Conservation (phyloP, 495 filamentous ascomycete species). For the Podospora appendiculata region DNA sequence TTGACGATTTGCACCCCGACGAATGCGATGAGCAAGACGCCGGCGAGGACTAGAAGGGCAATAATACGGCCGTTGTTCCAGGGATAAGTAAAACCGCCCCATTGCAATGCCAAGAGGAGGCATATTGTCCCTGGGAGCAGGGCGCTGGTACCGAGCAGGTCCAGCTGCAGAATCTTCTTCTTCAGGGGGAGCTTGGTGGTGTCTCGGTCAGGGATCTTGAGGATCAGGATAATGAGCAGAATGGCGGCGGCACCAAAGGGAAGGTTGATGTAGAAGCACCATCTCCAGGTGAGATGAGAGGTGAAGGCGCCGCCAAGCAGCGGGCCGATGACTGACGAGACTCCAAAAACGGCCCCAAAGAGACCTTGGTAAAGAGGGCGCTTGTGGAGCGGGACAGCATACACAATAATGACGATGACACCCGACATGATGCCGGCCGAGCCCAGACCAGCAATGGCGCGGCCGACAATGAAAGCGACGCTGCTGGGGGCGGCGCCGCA, state of each 20-base stretch:
- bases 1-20: constrained; percentile 43
- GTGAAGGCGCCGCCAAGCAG: constrained; percentile 49
- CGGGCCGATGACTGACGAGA: constrained; percentile 62
- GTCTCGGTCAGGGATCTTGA: constrained; percentile 35
- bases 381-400: constrained; percentile 37
- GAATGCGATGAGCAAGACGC: constrained; percentile 35
- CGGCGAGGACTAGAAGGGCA: constrained; percentile 35
- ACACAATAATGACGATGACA: constrained; percentile 32
- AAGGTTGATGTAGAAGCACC: constrained; percentile 74
- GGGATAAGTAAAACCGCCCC: constrained; percentile 61
- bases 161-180: constrained; percentile 49
- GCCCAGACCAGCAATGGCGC: constrained; percentile 46
- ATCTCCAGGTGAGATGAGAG: constrained; percentile 57
- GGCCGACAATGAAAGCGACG: constrained; percentile 45
- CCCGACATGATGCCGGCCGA: constrained; percentile 29
- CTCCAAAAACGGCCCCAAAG: constrained; percentile 47
- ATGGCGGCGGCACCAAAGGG: constrained; percentile 59
- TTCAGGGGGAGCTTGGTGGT: constrained; percentile 31
- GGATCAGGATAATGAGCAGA: constrained; percentile 49
- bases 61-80: constrained; percentile 40
- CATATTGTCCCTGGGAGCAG: constrained; percentile 65
- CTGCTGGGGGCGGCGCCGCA: constrained; percentile 49
- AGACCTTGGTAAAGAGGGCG: constrained; percentile 36
- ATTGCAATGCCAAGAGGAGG: constrained; percentile 67
- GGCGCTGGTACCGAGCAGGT: constrained; percentile 51